Evolutionary conservation across 106 monocot genomes (phyloP).

Genomic region (Dendrobium chrysotoxum): DNA sequence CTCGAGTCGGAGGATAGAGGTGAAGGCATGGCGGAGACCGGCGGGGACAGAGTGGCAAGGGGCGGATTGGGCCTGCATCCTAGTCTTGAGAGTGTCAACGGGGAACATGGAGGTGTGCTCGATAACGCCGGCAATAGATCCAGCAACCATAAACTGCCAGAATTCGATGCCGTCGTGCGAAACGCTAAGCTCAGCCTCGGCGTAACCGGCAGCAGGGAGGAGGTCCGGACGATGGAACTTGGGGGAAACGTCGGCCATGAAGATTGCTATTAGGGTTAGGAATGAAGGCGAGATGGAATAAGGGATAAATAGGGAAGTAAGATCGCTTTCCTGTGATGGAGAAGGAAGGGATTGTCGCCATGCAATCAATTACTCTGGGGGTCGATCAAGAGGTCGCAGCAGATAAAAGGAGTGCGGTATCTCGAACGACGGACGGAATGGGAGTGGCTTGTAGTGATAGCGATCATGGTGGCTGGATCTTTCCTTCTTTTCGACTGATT

Average conservation of each 20-base stretch:
- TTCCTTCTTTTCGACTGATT: constrained; percentile 6
- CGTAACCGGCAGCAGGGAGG: constrained; percentile 24
- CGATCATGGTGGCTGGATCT: constrained; percentile 11
- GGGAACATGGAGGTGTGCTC: constrained; percentile 99
- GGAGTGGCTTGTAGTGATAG: constrained; percentile 1
- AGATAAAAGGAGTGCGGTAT: constrained; percentile 1
- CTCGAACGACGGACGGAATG: background rate
- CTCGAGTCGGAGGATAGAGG: constrained; percentile 35
- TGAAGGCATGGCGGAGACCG: constrained; percentile 37
- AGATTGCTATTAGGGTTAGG: constrained; percentile 7
- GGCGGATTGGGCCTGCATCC: constrained; percentile 56
- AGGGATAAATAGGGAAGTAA: constrained; percentile 15
- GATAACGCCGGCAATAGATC: constrained; percentile 81
- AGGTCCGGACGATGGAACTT: constrained; percentile 52
- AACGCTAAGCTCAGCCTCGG: constrained; percentile 6
- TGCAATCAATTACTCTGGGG: constrained; percentile 7
- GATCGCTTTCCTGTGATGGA: constrained; percentile 11
- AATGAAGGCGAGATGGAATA: constrained; percentile 3
- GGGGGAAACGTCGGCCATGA: constrained; percentile 35
- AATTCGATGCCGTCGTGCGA: constrained; percentile 74
- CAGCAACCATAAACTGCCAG: constrained; percentile 90
- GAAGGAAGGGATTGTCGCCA: constrained; percentile 14
- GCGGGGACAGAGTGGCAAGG: constrained; percentile 19
- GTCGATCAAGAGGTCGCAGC: constrained; percentile 3
- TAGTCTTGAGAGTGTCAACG: constrained; percentile 90